Base-by-base conservation (phyloP, 73 alveolate genomes). In the Paraurostyla sp. region DNA sequence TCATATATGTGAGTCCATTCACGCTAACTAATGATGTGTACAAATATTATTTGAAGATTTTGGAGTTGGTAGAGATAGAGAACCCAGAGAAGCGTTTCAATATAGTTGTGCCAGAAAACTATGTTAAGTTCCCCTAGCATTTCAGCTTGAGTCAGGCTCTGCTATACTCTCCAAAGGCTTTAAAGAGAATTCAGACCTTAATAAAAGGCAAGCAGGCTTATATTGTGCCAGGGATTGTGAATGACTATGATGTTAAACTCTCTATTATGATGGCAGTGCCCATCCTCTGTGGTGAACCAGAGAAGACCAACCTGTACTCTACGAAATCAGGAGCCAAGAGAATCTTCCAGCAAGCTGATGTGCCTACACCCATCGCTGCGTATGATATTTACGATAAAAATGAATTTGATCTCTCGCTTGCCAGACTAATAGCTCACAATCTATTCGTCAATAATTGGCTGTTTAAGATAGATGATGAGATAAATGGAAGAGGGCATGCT, bases 401-500 rank as follows among this genome's bases (percentile, higher is more conserved):
- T 33, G 95, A 92, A 63, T 92, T 92, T 73, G 92, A 88, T 41
- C 20, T 71, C 3, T 88, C 94, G 0, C 88, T 92, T 13, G 87
- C 95, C 29, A 71, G 85, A 56, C 85, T 92, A 16, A 88, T 92
- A 41, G 87, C 92, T 25, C 88, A 82, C n/a, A 88, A 92, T 51
- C 62, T 90, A 36, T 82, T 57, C 57, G 93, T 80, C 11, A 88
- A 88, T 50, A 87, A 92, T 11, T 92, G 97, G 97, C 63, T 92
- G 18, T 92, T 92, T 58, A 92, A 92, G 62, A 82, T 92, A 32
- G 97, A 92, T 83, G 92, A 92, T 48, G 97, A 92, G 83, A n/a
- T 71, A 16, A 88, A 88, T 82, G 97, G 97, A 25, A 60, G 97
- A 69, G 97, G 97, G 18, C 92, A 82, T 49, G 97, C 97, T 6